Evolutionary conservation across 2,329 filamentous ascomycete species (phyloP).

Genomic region (Ophidiomyces ophidiicola): DNA sequence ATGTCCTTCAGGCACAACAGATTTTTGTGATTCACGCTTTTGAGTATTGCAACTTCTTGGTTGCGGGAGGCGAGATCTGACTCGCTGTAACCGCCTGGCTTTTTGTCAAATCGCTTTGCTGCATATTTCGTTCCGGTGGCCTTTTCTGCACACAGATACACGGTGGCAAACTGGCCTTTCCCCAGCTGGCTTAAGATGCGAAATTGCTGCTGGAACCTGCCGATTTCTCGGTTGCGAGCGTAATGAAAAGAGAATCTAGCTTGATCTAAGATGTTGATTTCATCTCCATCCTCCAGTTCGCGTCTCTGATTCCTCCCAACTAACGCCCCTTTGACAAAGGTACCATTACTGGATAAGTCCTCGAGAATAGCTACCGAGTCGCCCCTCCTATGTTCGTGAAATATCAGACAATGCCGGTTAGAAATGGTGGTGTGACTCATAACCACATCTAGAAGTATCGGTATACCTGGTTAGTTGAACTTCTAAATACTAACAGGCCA

Average conservation of each 20-base stretch:
- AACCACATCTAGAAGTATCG: conserved; percentile 47
- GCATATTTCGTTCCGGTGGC: conserved; percentile 69
- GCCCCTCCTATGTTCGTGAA: conserved; percentile 46
- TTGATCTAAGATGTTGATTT: conserved; percentile 74
- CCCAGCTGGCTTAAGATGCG: conserved; percentile 72
- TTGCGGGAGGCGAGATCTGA: conserved; percentile 77
- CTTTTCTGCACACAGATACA: conserved; percentile 83
- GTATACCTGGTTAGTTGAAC: not conserved
- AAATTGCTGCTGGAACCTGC: conserved; percentile 76
- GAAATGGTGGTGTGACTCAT: conserved; percentile 71
- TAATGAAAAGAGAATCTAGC: conserved; percentile 88
- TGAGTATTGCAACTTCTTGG: conserved; percentile 91
- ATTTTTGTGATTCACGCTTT: conserved; percentile 93
- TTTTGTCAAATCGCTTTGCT: conserved; percentile 89
- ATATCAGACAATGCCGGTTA: conserved; percentile 54
- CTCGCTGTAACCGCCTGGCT: conserved; percentile 65
- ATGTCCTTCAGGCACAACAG: conserved; percentile 89
- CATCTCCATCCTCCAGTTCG: conserved; percentile 78
- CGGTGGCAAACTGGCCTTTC: conserved; percentile 89
- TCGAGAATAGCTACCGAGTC: conserved; percentile 62
- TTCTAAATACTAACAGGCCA: not conserved
- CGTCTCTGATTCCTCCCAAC: conserved; percentile 85
- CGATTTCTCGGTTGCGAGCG: conserved; percentile 60
- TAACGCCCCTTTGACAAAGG: conserved; percentile 84
- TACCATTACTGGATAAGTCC: conserved; percentile 90